phyloP scores from a whole-genome alignment of 306 rosid genomes.

The Cicer cuneatum region DNA sequence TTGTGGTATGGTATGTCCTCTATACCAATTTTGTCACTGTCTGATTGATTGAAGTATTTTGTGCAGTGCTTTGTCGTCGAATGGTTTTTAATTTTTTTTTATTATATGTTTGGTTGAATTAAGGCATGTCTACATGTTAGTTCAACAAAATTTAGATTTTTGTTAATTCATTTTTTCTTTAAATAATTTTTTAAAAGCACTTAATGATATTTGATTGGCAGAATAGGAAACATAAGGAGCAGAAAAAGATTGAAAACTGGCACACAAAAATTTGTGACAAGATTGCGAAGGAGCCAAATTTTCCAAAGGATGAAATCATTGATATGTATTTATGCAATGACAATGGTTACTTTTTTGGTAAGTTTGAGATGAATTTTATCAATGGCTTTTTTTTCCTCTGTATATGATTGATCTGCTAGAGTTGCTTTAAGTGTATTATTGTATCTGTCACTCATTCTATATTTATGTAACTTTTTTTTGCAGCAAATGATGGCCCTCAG shows the following conservation, averaged over 20 bases:
- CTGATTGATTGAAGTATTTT: slow-evolving; percentile 19
- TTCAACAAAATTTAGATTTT: neutral
- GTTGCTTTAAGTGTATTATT: slow-evolving; percentile 16
- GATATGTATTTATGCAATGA: slow-evolving; percentile 68
- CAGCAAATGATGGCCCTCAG: slow-evolving; percentile 64
- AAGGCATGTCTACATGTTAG: slow-evolving; percentile 20
- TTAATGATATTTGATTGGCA: slow-evolving; percentile 49
- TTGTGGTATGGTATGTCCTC: slow-evolving; percentile 65
- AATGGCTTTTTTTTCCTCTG: neutral
- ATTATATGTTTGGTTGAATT: neutral
- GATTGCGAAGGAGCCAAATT: slow-evolving; percentile 72
- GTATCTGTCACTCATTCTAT: slow-evolving; percentile 32
- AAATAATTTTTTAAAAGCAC: neutral
- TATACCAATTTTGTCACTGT: neutral
- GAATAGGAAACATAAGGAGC: slow-evolving; percentile 70
- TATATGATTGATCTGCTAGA: slow-evolving; percentile 13
- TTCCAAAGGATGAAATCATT: slow-evolving; percentile 71
- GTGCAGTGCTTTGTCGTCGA: slow-evolving; percentile 4
- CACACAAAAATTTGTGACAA: slow-evolving; percentile 61
- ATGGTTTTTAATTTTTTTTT: slow-evolving; percentile 22
- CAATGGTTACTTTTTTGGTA: slow-evolving; percentile 71
- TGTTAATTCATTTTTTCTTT: slow-evolving; percentile 1
- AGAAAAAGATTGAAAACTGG: slow-evolving; percentile 68
- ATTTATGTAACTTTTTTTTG: slow-evolving; percentile 12
- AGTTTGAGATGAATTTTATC: slow-evolving; percentile 19